phyloP scores from a whole-genome alignment of 2,329 filamentous ascomycete genomes.

The Penicillium sp. region DNA sequence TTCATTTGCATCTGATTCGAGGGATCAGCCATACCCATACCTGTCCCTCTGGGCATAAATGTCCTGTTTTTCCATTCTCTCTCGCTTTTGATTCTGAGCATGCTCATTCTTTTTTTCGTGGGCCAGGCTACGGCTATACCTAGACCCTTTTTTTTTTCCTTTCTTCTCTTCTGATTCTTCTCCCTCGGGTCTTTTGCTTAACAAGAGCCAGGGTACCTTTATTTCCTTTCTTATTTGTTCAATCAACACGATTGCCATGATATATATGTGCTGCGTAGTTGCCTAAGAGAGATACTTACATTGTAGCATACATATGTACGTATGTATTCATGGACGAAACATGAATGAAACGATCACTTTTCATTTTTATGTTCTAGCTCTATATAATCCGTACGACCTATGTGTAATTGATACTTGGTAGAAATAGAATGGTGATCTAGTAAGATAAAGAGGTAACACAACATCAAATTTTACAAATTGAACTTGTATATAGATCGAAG shows the following conservation, averaged over 20 bases:
- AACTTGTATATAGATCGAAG: too few species aligned
- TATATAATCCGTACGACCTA: too few species aligned
- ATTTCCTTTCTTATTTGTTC: slow-evolving; percentile 14
- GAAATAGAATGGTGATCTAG: too few species aligned
- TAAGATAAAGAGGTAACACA: too few species aligned
- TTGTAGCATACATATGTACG: neutral
- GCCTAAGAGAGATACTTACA: neutral
- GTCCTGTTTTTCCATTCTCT: slow-evolving; percentile 15
- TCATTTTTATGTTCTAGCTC: too few species aligned
- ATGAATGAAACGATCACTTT: too few species aligned
- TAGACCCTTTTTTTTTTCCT: slow-evolving; percentile 10
- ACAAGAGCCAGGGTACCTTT: neutral
- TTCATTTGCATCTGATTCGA: slow-evolving; percentile 24
- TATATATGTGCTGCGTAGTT: slow-evolving; percentile 28
- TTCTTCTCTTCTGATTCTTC: slow-evolving; percentile 11
- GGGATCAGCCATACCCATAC: slow-evolving; percentile 21
- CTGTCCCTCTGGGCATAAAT: slow-evolving; percentile 12
- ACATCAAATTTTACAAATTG: too few species aligned
- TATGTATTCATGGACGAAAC: too few species aligned
- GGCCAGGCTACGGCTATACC: slow-evolving; percentile 21
- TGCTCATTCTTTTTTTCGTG: slow-evolving; percentile 7
- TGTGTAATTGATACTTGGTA: too few species aligned
- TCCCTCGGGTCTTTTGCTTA: neutral
- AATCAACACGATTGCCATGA: slow-evolving; percentile 27
- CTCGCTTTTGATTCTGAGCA: slow-evolving; percentile 5